A percentile compares a stretch with the other conserved stretches of the same genome.
These are phyloP conservation scores for Sporisorium exsertum DNA, from an alignment of 1,284 basidiomycete species.

Conservation along the genomic window DNA sequence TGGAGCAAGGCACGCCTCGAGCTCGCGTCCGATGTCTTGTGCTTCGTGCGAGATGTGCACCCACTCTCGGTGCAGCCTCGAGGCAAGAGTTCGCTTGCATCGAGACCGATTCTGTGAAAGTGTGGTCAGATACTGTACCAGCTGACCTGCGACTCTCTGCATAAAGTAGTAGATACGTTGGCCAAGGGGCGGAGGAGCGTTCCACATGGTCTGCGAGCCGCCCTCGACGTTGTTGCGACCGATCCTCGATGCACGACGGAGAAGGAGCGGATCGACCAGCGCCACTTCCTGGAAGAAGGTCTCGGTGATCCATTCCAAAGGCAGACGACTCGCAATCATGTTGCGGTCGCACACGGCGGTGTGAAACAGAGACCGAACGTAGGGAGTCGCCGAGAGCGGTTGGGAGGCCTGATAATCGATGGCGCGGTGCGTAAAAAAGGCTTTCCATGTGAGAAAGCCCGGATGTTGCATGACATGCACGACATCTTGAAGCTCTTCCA, in stretches of 20 bases:
- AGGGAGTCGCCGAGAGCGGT: constrained; percentile 27
- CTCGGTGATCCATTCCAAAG: constrained; percentile 44
- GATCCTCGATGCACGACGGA: constrained; percentile 31
- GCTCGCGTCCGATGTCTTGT: constrained; percentile 24
- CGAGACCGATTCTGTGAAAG: constrained; percentile 57
- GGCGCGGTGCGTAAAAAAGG: constrained; percentile 42
- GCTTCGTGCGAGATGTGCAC: constrained; percentile 48
- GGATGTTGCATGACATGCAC: constrained; percentile 32
- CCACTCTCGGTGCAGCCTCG: constrained; percentile 49
- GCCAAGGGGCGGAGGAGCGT: constrained; percentile 30
- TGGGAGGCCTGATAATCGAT: constrained; percentile 29
- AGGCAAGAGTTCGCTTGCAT: constrained; percentile 44
- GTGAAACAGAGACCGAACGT: constrained; percentile 44
- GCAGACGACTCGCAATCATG: constrained; percentile 45
- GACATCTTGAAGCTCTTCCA: constrained; percentile 75
- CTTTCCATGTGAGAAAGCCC: constrained; percentile 37
- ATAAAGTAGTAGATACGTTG: constrained; percentile 41
- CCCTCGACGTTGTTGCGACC: constrained; percentile 39
- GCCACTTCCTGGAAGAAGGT: constrained; percentile 48
- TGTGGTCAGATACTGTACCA: constrained; percentile 47
- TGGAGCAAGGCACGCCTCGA: constrained; percentile 25
- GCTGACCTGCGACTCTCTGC: constrained; percentile 44
- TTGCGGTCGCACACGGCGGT: constrained; percentile 49
- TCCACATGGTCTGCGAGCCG: constrained; percentile 28
- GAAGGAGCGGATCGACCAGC: constrained; percentile 39